Evolutionary conservation across 345 rosid species (phyloP).

Genomic region (Melastoma malabathricum): DNA sequence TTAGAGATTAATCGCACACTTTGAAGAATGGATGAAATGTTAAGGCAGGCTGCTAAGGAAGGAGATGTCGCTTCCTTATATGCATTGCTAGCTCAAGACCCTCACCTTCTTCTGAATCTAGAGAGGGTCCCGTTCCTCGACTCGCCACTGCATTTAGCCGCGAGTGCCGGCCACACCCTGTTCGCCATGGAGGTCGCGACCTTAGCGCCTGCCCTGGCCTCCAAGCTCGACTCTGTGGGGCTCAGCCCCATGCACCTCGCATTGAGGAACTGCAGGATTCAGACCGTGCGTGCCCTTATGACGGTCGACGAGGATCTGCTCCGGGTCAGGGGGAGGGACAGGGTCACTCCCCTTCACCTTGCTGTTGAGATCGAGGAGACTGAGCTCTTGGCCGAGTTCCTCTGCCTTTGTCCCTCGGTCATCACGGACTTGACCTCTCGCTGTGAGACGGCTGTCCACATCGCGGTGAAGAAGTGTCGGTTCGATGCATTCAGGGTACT

Average conservation of each 20-base stretch:
- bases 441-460: conserved; percentile 12
- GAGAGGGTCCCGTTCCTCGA: neutral
- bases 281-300: conserved; percentile 5
- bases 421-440: conserved; percentile 13
- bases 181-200: conserved; percentile 13
- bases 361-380: conserved; percentile 3
- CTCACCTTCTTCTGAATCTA: neutral
- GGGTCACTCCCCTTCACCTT: conserved; percentile 16
- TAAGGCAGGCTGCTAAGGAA: neutral
- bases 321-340: conserved; percentile 8
- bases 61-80: neutral
- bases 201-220: conserved; percentile 9
- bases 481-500: conserved; percentile 6
- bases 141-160: conserved; percentile 19
- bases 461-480: conserved; percentile 8
- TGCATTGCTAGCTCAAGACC: neutral
- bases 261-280: neutral
- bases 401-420: conserved; percentile 8
- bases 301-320: conserved; percentile 6
- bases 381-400: conserved; percentile 9
- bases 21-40: too few relatives aligned
- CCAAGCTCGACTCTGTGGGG: conserved; percentile 10
- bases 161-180: conserved; percentile 10
- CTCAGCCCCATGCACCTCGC: conserved; percentile 14
- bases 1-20: too few relatives aligned